These are phyloP conservation scores for Wallacemonas rigidus DNA, from an alignment of 208 protist species.

Conservation along the genomic window DNA sequence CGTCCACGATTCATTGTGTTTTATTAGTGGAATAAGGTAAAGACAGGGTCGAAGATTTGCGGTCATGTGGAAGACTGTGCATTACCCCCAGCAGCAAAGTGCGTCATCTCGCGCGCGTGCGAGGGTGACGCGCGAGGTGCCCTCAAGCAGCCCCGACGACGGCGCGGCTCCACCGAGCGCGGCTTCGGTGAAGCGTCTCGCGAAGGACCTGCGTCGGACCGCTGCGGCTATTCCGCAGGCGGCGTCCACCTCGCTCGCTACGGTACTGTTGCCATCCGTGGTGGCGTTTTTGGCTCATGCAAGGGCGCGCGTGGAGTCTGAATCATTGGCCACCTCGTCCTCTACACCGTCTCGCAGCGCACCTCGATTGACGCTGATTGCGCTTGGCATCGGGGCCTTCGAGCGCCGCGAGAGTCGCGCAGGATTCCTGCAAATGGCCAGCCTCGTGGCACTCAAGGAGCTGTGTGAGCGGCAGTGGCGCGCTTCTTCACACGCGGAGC, in stretches of 20 bases:
- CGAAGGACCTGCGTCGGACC: constrained; percentile 27
- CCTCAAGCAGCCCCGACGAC: background rate
- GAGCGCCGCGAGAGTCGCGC: constrained; percentile 28
- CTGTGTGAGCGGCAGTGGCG: constrained; percentile 17
- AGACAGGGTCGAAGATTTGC: background rate
- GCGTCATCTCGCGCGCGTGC: background rate
- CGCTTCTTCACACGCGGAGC: no score
- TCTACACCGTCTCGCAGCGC: background rate
- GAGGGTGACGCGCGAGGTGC: background rate
- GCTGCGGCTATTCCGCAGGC: constrained; percentile 14
- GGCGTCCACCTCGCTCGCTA: background rate
- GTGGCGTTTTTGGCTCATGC: background rate
- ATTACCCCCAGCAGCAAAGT: constrained; percentile 22
- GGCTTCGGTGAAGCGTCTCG: constrained; percentile 13
- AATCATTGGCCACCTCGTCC: background rate
- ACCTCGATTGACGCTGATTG: constrained; percentile 26
- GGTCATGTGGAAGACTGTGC: constrained; percentile 30
- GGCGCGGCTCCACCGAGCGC: background rate
- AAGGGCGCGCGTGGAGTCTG: background rate
- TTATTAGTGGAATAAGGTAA: no score
- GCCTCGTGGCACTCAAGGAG: constrained; percentile 37
- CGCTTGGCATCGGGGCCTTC: constrained; percentile 61
- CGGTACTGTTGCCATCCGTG: background rate
- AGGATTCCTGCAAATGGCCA: constrained; percentile 62
- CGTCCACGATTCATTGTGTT: no score